A percentile compares a stretch with the other conserved stretches of the same genome.
Evolutionary conservation across 2,329 filamentous ascomycete genomes (phyloP).

Genomic region (Trichoderma sp.): DNA sequence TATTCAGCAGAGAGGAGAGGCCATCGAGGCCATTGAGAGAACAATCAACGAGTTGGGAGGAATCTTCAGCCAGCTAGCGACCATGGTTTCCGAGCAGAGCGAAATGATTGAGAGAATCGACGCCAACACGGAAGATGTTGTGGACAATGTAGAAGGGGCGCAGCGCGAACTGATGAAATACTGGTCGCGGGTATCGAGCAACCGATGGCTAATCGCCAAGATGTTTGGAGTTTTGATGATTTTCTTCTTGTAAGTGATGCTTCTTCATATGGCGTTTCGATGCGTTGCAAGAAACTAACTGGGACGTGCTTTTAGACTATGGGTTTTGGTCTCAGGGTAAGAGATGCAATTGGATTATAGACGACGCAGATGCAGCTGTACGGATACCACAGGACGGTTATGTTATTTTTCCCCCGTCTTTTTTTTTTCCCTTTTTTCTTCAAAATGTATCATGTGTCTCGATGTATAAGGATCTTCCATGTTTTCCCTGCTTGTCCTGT

Average conservation of each 20-base stretch:
- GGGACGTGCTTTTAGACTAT: conserved; percentile 32
- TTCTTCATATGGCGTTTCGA: background rate
- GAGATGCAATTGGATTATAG: background rate
- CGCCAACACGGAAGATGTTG: conserved; percentile 95
- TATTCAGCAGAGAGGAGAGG: conserved; percentile 89
- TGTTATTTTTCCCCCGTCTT: background rate
- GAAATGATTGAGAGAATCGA: conserved; percentile 98
- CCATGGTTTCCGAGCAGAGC: conserved; percentile 96
- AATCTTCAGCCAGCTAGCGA: conserved; percentile 90
- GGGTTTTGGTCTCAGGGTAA: conserved; percentile 41
- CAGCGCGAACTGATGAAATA: conserved; percentile 96
- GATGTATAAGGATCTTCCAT: conserved; percentile 7
- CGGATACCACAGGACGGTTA: conserved; percentile 9
- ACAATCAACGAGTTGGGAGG: conserved; percentile 87
- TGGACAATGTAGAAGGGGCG: conserved; percentile 96
- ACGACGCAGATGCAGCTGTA: conserved; percentile 3
- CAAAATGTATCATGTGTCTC: conserved; percentile 1
- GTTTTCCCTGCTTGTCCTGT: background rate
- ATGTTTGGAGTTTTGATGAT: conserved; percentile 85
- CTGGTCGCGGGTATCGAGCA: conserved; percentile 90
- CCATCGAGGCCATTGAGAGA: conserved; percentile 93
- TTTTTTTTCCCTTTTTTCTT: background rate
- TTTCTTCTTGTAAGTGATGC: conserved; percentile 65
- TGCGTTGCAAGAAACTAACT: background rate
- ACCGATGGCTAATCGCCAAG: conserved; percentile 89